These are phyloP conservation scores for Cavenderia fasciculata DNA, from an alignment of 78 protist genomes.

Conservation along the genomic window DNA sequence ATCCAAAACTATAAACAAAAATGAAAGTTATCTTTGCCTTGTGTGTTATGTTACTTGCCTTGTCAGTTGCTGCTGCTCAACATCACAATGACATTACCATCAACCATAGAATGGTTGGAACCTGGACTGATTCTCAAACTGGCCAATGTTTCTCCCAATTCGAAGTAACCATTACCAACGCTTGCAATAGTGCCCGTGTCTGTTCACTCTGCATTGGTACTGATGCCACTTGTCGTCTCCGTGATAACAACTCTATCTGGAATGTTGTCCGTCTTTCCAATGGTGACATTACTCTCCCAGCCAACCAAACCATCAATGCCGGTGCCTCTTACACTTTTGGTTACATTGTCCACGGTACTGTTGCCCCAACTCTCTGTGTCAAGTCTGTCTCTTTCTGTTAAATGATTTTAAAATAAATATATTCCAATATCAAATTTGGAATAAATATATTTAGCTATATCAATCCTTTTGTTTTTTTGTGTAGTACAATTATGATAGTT, in stretches of 20 bases:
- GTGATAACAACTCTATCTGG: neutral
- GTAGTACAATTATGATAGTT: too few relatives aligned
- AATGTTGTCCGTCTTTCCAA: neutral
- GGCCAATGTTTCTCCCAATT: constrained; percentile 4
- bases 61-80: constrained; percentile 11
- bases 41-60: neutral
- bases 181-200: too few relatives aligned
- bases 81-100: neutral
- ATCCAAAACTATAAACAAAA: too few relatives aligned
- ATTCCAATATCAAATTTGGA: too few relatives aligned
- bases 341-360: neutral
- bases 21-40: constrained; percentile 21
- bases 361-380: neutral
- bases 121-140: too few relatives aligned
- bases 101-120: too few relatives aligned
- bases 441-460: too few relatives aligned
- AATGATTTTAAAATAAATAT: too few relatives aligned
- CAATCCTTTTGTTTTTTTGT: too few relatives aligned
- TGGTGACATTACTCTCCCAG: neutral
- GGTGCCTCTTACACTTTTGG: constrained; percentile 10
- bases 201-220: too few relatives aligned
- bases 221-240: neutral
- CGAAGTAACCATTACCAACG: constrained; percentile 17
- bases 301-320: constrained; percentile 3
- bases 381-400: neutral